Conservation (phyloP, 805 yeast species). For the Groenewaldozyma tartarivorans region DNA sequence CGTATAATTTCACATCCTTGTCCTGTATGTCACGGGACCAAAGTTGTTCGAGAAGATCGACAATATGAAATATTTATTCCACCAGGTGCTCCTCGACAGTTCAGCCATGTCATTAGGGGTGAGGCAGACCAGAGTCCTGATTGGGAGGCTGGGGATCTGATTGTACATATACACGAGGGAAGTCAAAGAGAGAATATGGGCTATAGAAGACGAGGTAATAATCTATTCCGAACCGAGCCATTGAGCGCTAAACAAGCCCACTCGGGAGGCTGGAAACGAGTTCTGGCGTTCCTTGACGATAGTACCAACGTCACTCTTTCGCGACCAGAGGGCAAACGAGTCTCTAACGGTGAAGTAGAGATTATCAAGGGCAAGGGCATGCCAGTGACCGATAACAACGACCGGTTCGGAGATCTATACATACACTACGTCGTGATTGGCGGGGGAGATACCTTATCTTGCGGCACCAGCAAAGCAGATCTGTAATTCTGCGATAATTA, state of each 20-base stretch:
- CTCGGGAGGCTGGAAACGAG: constrained; percentile 72
- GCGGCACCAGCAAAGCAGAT: no score
- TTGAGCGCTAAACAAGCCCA: constrained; percentile 63
- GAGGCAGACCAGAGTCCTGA: constrained; percentile 84
- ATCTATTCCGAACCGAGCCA: constrained; percentile 74
- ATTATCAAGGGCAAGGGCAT: constrained; percentile 68
- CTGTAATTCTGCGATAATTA: no score
- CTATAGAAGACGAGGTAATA: constrained; percentile 66
- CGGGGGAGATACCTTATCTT: no score
- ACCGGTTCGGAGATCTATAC: constrained; percentile 41
- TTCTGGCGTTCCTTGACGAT: constrained; percentile 56
- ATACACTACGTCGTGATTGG: constrained; percentile 35
- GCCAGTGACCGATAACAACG: constrained; percentile 51
- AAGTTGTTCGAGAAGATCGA: constrained; percentile 48
- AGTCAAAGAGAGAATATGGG: constrained; percentile 53
- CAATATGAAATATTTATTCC: constrained; percentile 51
- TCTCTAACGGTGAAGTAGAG: constrained; percentile 65
- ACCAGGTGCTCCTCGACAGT: constrained; percentile 62
- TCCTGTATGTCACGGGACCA: constrained; percentile 57
- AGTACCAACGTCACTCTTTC: constrained; percentile 39
- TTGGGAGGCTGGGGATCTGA: constrained; percentile 69
- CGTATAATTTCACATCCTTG: constrained; percentile 55
- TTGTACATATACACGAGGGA: constrained; percentile 51
- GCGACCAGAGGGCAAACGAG: constrained; percentile 43
- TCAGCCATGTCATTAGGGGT: constrained; percentile 50